Percentiles rank a stretch among this genome's conserved stretches.
These are phyloP conservation scores for Castanea mollissima DNA, from an alignment of 306 rosid species.

Conservation along the genomic window DNA sequence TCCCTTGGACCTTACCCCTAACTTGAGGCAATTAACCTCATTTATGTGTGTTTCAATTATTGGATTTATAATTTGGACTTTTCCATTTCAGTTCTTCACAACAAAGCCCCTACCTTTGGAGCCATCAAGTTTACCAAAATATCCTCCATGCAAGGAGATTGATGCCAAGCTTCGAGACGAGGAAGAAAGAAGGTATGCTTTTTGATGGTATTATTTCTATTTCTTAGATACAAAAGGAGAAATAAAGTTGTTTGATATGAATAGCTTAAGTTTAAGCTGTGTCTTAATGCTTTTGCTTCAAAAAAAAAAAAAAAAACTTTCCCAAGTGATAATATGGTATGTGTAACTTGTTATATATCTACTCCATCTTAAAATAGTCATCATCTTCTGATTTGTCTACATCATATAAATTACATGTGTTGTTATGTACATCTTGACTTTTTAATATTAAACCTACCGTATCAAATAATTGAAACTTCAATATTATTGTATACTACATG, in stretches of 20 bases:
- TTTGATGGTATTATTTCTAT: constrained; percentile 2
- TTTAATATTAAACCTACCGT: too few species aligned
- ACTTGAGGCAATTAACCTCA: constrained; percentile 7
- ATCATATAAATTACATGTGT: too few species aligned
- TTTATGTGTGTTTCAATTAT: neutral
- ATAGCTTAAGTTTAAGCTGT: neutral
- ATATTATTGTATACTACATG: too few species aligned
- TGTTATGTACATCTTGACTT: too few species aligned
- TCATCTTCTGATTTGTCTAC: too few species aligned
- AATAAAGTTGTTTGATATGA: neutral
- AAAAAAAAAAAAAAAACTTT: neutral
- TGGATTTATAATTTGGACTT: constrained; percentile 1
- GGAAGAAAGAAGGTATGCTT: constrained; percentile 56
- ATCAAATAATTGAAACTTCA: too few species aligned
- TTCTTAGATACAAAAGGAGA: neutral
- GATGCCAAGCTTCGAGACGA: constrained; percentile 70
- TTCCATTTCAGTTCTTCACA: constrained; percentile 61
- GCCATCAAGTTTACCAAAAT: constrained; percentile 75
- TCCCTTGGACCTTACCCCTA: neutral
- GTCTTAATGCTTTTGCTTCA: neutral
- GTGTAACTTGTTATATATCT: too few species aligned
- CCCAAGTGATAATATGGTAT: neutral
- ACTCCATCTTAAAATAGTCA: too few species aligned
- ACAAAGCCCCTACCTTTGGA: constrained; percentile 79
- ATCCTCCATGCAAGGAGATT: constrained; percentile 84